Conservation (phyloP, 1,284 basidiomycete species). For the Athelia sp. region DNA sequence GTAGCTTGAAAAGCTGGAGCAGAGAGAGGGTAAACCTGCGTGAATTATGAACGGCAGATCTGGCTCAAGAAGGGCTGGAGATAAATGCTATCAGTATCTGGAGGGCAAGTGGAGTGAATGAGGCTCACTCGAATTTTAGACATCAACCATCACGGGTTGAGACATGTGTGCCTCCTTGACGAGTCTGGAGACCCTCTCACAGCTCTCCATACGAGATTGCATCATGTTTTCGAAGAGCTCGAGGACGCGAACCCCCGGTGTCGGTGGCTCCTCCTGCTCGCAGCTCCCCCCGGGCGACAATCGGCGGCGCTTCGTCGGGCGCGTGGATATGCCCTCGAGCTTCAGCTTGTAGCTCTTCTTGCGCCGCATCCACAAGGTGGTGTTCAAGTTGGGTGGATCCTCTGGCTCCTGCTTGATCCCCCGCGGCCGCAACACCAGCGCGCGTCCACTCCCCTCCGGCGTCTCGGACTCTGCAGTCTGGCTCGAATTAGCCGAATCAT, state of each 20-base stretch:
- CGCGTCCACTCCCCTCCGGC: background rate
- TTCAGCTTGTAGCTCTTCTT: conserved; percentile 32
- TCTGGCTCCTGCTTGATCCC: conserved; percentile 23
- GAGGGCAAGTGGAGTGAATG: too few relatives aligned
- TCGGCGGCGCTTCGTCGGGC: background rate
- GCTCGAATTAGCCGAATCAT: too few relatives aligned
- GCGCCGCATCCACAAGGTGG: conserved; percentile 33
- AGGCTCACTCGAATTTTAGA: background rate
- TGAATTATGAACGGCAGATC: too few relatives aligned
- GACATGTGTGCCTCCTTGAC: conserved; percentile 45
- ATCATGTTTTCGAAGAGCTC: conserved; percentile 68
- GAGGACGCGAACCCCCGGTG: conserved; percentile 49
- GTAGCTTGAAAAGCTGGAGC: too few relatives aligned
- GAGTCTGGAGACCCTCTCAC: conserved; percentile 55
- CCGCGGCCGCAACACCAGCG: conserved; percentile 10
- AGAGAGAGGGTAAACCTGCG: too few relatives aligned
- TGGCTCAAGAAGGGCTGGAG: too few relatives aligned
- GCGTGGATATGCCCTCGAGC: background rate
- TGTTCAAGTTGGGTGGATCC: conserved; percentile 19
- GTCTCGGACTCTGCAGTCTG: conserved; percentile 18
- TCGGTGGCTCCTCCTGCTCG: conserved; percentile 23
- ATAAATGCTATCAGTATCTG: too few relatives aligned
- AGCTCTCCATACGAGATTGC: conserved; percentile 70
- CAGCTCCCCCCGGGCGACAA: conserved; percentile 11
- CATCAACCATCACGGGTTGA: conserved; percentile 11